Evolutionary conservation across 176 grass and related monocot genomes (phyloP), one percentile per base, ranked within the genome.

Genomic region (Eragrostis curvula): DNA sequence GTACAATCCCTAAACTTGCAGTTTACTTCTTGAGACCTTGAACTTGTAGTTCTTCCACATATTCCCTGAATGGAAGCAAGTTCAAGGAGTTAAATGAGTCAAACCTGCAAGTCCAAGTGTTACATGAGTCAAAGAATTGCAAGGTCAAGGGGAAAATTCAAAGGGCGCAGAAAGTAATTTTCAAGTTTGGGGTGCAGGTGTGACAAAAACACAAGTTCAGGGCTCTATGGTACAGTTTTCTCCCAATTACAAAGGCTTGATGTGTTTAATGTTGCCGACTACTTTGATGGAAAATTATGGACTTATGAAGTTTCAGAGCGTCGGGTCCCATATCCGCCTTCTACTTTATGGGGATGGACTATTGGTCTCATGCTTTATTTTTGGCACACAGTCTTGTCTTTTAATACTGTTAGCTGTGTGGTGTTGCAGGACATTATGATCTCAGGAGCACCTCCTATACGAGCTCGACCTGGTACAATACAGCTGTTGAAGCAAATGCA

Each of bases 401-500:
- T 46, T 44, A 56, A n/a, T 44, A 3, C 68, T 58, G 12, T 72
- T 15, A 47, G 9, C 12, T 50, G 66, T 40, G 51, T 66, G 80
- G 25, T 83, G 30, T 52, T 79, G 66, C 23, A 88, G 86, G 86
- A 88, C 73, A 84, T 88, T 83, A 79, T 88, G 49, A 79, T 88
- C 40, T 84, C 80, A 49, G 86, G 81, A 75, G 85, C 70, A 60
- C 71, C 78, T 42, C 32, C 32, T 36, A 36, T 36, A 50, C 75
- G 20, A 66, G 45, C 75, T 39, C 47, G 64, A 40, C 17, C 8
- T 14, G 65, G 15, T 52, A 67, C 9, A 49, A 47, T 53, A 29
- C 36, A 74, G 56, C 49, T 23, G 50, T 49, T 90, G 75, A 88
- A 63, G 9, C 79, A 96, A 67, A 97, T 87, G 84, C 89, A 95